These are phyloP conservation scores for Trichoderma sp. DNA, from an alignment of 2,329 filamentous ascomycete species.

Conservation along the genomic window DNA sequence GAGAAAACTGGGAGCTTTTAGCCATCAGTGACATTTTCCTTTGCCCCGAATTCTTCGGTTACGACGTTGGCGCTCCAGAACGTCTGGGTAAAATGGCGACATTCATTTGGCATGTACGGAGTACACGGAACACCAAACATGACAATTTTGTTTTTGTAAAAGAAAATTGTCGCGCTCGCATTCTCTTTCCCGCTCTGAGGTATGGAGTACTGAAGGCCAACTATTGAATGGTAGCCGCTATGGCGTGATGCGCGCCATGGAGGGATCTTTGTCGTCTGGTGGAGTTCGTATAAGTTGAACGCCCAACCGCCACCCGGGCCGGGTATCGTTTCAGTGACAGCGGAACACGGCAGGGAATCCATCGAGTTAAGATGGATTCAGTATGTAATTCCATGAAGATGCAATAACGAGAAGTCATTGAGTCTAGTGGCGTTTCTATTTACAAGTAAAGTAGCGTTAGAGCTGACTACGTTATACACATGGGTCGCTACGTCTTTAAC, in stretches of 20 bases:
- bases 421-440: not conserved
- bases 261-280: not conserved
- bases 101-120: not conserved
- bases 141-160: not conserved
- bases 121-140: not conserved
- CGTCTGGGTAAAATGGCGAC: not conserved
- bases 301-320: not conserved
- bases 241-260: constrained; percentile 1
- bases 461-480: not conserved
- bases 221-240: not conserved
- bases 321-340: not conserved
- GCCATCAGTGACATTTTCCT: not conserved
- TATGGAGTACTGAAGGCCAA: not conserved
- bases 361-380: not conserved
- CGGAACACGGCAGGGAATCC: not conserved
- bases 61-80: not conserved
- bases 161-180: not conserved
- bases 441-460: not conserved
- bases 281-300: not conserved
- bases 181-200: not conserved
- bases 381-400: not conserved
- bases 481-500: not conserved
- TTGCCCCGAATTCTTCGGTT: not conserved
- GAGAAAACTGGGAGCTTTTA: not conserved
- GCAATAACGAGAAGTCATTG: not conserved